Evolutionary conservation across 2,329 filamentous ascomycete species (phyloP), one percentile per base, ranked within the genome.

Genomic region (Epicoccum sorghinum): DNA sequence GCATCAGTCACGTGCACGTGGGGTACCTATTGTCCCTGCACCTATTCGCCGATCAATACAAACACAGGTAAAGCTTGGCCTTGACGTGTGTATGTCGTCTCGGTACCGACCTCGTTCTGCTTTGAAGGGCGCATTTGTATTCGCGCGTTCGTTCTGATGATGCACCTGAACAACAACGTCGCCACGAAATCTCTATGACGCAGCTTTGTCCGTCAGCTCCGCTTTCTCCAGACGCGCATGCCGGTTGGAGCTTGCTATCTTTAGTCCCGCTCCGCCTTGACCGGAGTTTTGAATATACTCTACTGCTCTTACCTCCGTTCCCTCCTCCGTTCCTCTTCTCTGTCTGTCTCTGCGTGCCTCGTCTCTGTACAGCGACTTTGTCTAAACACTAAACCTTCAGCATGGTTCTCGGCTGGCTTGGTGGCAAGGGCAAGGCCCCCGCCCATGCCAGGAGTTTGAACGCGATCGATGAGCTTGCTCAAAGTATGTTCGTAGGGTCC

Each of bases 391-490:
- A 36, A 13, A n/a, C 30, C 33, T 30, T 33, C 48, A 47, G 12
- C 24, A 74, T 74, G 72, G 56, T 71, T 30, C 58, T 73, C 60
- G 75, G 75, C 48, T 78, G 73, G 73, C 71, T 80, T 22, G 66
- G 70, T 39, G 66, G 66, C 25, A 75, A 71, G 36, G 62, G 61
- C 61, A 68, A 67, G 49, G 57, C 62, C 38, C 59, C 71, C 45
- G 72, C 76, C 44, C 81, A 81, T 36, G 81, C 80, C 10, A 81
- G 80, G 68, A 85, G 82, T 37, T 66, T 87, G 53, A 83, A 82
- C 67, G 80, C 84, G 58, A 67, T 83, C 44, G 79, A 82, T 58
- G 85, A 88, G 73, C 76, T 83, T 43, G 79, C 83, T 37, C 79
- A 87, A 66, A 81, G 89, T 61, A 40, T 35, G 64, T 57, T 33